A percentile compares a stretch with the other conserved stretches of the same genome.
phyloP scores from a whole-genome alignment of 306 rosid species.

The Calophaca sinica region DNA sequence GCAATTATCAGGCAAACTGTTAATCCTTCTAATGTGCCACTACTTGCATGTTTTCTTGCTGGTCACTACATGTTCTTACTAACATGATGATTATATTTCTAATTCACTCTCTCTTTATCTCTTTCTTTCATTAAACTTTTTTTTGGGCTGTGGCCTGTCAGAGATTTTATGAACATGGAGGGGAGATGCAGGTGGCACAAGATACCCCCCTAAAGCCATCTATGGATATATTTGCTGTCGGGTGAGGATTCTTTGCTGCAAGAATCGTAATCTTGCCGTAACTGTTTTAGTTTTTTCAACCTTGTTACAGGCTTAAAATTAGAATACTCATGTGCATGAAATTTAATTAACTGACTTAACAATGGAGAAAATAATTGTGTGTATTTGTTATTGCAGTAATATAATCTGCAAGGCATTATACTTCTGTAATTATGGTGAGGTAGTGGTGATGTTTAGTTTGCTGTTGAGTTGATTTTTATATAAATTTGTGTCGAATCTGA shows the following conservation, averaged over 20 bases:
- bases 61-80: constrained; percentile 13
- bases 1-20: constrained; percentile 13
- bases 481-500: constrained; percentile 18
- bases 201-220: constrained; percentile 88
- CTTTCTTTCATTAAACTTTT: constrained; percentile 9
- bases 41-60: background rate
- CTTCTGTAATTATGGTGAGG: constrained; percentile 33
- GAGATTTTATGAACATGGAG: constrained; percentile 99
- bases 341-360: constrained; percentile 10
- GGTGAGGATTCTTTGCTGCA: constrained; percentile 68
- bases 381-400: constrained; percentile 19
- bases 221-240: constrained; percentile 96
- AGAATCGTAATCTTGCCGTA: constrained; percentile 39
- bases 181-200: constrained; percentile 90
- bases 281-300: constrained; percentile 32
- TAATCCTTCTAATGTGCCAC: constrained; percentile 26
- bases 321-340: constrained; percentile 21
- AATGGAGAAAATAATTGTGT: constrained; percentile 9
- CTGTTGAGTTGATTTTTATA: constrained; percentile 26
- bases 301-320: constrained; percentile 34
- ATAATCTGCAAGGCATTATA: constrained; percentile 26
- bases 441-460: constrained; percentile 38
- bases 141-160: constrained; percentile 47
- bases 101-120: background rate
- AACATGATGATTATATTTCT: constrained; percentile 31